Conservation (phyloP, 495 filamentous ascomycete genomes). For the Xylaria scruposa region DNA sequence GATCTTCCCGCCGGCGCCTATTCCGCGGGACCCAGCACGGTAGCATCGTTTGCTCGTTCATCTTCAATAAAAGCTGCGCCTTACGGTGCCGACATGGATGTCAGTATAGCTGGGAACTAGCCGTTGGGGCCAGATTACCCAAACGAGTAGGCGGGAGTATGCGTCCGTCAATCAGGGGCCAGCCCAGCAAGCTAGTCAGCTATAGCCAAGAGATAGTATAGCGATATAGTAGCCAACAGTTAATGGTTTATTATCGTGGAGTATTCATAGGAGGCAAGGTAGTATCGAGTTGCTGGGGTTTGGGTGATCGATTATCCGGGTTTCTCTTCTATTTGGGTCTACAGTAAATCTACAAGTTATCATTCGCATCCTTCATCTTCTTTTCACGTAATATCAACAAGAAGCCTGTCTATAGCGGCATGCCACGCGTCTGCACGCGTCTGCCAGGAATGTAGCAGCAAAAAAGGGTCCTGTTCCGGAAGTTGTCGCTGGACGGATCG, state of each 20-base stretch:
- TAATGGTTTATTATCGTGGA: constrained; percentile 11
- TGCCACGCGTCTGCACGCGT: constrained; percentile 28
- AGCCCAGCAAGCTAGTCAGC: background rate
- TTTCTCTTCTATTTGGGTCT: constrained; percentile 15
- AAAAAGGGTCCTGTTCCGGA: constrained; percentile 9
- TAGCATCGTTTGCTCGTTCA: constrained; percentile 12
- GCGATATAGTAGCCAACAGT: background rate
- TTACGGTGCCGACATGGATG: constrained; percentile 18
- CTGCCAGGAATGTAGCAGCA: constrained; percentile 28
- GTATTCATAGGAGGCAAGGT: constrained; percentile 4
- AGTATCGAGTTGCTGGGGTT: background rate
- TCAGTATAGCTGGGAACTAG: background rate
- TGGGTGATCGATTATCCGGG: constrained; percentile 20
- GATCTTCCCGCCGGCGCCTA: constrained; percentile 14
- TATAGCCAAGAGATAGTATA: constrained; percentile 19
- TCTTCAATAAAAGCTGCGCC: constrained; percentile 6
- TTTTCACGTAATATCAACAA: constrained; percentile 7
- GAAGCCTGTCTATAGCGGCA: constrained; percentile 21
- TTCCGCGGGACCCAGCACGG: constrained; percentile 4
- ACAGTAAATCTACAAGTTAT: background rate
- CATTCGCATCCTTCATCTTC: background rate
- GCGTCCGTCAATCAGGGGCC: constrained; percentile 18
- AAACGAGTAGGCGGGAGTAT: constrained; percentile 20
- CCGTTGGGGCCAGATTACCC: background rate
- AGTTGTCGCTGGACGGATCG: constrained; percentile 8